Evolutionary conservation across 2,329 filamentous ascomycete genomes (phyloP), one percentile per base, ranked within the genome.

Genomic region (Colletotrichum chrysophilum): DNA sequence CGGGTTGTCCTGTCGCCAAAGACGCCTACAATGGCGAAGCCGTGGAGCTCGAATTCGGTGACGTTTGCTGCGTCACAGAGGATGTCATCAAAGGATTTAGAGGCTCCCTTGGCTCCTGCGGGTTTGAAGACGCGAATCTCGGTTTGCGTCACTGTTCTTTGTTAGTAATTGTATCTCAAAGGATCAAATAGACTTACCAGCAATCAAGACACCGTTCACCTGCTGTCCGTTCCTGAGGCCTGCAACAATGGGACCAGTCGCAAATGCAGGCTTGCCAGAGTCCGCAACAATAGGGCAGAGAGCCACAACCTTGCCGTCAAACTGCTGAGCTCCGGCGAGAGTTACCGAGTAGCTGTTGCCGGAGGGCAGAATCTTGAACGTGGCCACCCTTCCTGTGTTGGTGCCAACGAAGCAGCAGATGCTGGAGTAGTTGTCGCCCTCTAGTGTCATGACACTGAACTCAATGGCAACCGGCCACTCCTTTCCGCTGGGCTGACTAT

Each of bases 341-440:
- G 94, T 90, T 14, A 92, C 95, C 13, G 91, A 89, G 83, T 98
- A 98, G 13, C 92, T 89, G 6, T 93, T 91, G 69, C 90, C 91
- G 16, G 93, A 90, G 0, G 97, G 97, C 4, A 98, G 86, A 26
- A 99, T 88, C 86, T 98, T 98, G 86, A 98, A 96, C 0, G 96
- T 98, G 8, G 93, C 92, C 21, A 98, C 87, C 80, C 95, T 95
- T 55, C 97, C 97, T 34, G 92, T 84, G 78, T 93, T 96, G 0
- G 97, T 98, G 24, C 97, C 97, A 3, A 97, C 94, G 79, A 98
- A 97, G 78, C 97, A 94, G 74, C 94, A 92, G 72, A 99, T 98
- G 80, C 96, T 98, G 2, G 97, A 98, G 83, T 98, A 99, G 78
- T 95, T 93, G 81, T 98, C 96, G n/a, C 94, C 94, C 58, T 98